A percentile compares a stretch with the other conserved stretches of the same genome.
phyloP scores from a whole-genome alignment of 352 stramenopile species.

The Globisporangium heterothallicum region DNA sequence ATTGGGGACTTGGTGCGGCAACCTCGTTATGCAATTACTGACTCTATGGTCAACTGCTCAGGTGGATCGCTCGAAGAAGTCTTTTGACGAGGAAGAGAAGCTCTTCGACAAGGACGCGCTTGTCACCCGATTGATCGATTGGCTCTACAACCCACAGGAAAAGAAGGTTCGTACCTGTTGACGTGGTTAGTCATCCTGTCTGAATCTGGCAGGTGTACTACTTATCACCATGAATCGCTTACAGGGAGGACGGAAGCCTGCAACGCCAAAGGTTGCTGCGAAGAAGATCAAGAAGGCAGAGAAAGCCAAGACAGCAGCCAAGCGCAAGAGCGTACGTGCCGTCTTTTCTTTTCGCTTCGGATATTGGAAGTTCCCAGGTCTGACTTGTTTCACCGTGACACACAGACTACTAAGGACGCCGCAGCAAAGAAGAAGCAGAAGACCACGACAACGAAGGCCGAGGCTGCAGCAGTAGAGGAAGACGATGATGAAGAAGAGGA shows the following conservation, averaged over 20 bases:
- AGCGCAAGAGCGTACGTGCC: constrained; percentile 28
- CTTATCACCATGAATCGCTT: no score
- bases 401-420: constrained; percentile 13
- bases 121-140: constrained; percentile 65
- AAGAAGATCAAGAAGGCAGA: constrained; percentile 17
- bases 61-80: constrained; percentile 85
- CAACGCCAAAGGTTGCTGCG: constrained; percentile 7
- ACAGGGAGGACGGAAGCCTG: constrained; percentile 6
- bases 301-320: constrained; percentile 27
- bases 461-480: constrained; percentile 23
- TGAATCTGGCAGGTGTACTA: not conserved
- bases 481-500: constrained; percentile 35
- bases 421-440: constrained; percentile 40
- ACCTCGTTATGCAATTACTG: not conserved
- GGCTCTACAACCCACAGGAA: constrained; percentile 58
- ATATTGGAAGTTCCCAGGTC: not conserved
- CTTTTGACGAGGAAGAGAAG: constrained; percentile 63
- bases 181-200: not conserved
- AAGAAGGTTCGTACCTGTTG: constrained; percentile 29
- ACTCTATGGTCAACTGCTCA: constrained; percentile 11
- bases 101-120: constrained; percentile 57
- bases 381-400: not conserved
- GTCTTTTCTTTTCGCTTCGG: no score
- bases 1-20: not conserved
- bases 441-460: constrained; percentile 22